phyloP scores from a whole-genome alignment of 2,329 filamentous ascomycete species.

The Ramularia collo-cygni region DNA sequence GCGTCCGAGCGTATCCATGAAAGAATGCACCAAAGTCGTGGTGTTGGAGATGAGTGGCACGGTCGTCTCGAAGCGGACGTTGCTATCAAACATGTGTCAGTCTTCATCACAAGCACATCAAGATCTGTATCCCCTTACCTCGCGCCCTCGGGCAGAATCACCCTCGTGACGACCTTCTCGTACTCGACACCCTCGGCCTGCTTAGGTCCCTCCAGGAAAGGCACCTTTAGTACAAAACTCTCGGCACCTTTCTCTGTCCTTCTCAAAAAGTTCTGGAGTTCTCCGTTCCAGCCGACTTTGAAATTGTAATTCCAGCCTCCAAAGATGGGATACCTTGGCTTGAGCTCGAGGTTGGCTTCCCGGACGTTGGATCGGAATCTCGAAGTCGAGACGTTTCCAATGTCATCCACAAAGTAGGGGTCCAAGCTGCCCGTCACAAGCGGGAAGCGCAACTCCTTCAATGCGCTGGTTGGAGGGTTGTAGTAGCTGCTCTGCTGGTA shows the following conservation, averaged over 20 bases:
- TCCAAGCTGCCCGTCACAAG: slow-evolving; percentile 73
- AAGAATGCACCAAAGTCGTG: slow-evolving; percentile 71
- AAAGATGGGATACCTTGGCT: slow-evolving; percentile 92
- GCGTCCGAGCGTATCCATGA: slow-evolving; percentile 86
- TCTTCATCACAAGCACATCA: neutral
- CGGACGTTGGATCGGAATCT: slow-evolving; percentile 66
- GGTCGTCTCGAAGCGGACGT: slow-evolving; percentile 68
- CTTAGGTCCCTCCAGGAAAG: slow-evolving; percentile 88
- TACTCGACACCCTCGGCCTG: slow-evolving; percentile 81
- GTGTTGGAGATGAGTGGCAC: slow-evolving; percentile 61
- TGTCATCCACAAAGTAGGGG: slow-evolving; percentile 90
- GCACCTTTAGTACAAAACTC: slow-evolving; percentile 79
- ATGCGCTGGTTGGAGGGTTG: slow-evolving; percentile 66
- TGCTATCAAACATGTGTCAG: slow-evolving; percentile 44
- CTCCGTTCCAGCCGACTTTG: slow-evolving; percentile 89
- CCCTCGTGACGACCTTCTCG: slow-evolving; percentile 67
- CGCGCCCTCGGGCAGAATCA: slow-evolving; percentile 87
- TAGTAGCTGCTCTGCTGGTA: slow-evolving; percentile 47
- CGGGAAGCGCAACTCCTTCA: slow-evolving; percentile 76
- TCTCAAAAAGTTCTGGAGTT: slow-evolving; percentile 70
- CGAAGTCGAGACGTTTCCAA: slow-evolving; percentile 95
- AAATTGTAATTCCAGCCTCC: slow-evolving; percentile 98
- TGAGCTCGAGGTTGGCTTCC: slow-evolving; percentile 71
- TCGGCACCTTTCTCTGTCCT: slow-evolving; percentile 51
- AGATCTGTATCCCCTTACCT: slow-evolving; percentile 50